Conservation (phyloP, 441 rosid genomes). For the Raphanus hybrid region DNA sequence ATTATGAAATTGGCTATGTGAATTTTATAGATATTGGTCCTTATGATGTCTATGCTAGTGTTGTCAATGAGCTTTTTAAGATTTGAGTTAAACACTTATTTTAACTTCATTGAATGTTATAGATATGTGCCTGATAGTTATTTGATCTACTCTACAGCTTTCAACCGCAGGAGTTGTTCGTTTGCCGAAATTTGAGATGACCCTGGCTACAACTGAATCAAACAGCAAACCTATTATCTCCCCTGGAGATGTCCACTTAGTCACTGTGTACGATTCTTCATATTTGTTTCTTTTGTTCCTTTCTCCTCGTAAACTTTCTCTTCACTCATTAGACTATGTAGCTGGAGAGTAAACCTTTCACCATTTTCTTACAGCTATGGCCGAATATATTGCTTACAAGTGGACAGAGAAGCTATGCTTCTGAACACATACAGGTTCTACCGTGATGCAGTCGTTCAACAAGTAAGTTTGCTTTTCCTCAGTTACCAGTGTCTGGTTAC, state of each 20-base stretch:
- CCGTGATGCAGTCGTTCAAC: slow-evolving; percentile 95
- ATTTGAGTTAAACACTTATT: slow-evolving; percentile 5
- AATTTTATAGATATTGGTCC: not conserved
- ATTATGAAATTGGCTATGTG: not conserved
- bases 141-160: slow-evolving; percentile 63
- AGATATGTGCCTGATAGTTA: slow-evolving; percentile 30
- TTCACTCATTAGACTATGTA: not conserved
- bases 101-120: slow-evolving; percentile 3
- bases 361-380: slow-evolving; percentile 68
- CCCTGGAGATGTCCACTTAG: slow-evolving; percentile 82
- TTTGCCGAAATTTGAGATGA: slow-evolving; percentile 95
- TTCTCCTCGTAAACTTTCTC: slow-evolving; percentile 28
- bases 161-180: slow-evolving; percentile 91
- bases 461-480: slow-evolving; percentile 54
- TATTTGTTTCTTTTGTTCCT: slow-evolving; percentile 18
- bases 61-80: slow-evolving; percentile 14
- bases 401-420: slow-evolving; percentile 96
- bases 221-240: slow-evolving; percentile 91
- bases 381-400: slow-evolving; percentile 96
- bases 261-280: slow-evolving; percentile 75
- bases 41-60: slow-evolving; percentile 19
- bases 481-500: slow-evolving; percentile 24
- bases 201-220: slow-evolving; percentile 85
- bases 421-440: slow-evolving; percentile 91
- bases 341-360: slow-evolving; percentile 11